Base-by-base conservation (phyloP, 192 early-diverging fungal genomes). In the Podila epigama region DNA sequence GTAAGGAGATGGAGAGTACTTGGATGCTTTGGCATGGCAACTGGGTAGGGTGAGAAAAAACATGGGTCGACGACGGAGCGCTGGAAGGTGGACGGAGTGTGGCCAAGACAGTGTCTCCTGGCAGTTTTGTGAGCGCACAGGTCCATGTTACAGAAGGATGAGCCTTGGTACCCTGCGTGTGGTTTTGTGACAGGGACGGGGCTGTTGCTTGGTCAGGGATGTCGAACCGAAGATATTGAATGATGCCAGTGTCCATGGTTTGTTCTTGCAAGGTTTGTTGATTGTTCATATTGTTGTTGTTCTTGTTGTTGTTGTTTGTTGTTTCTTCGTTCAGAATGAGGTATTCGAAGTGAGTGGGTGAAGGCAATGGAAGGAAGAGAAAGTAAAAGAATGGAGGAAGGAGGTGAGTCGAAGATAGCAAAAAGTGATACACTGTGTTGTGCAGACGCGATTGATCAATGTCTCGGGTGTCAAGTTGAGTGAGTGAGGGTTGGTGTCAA, bases 71-170 rank as follows among this genome's bases (percentile, higher is more conserved):
- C 44, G 44, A 22, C 20, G 11, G 5, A 48, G 42, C 22, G 10
- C 2, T 15, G 20, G 25, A 20, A 2, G 60, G 29, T 6, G 65
- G 56, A 1, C 28, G 34, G 0, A 75, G 51, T 1, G 53, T 33
- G 0, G 29, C 71, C 16, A 64, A 51, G 22, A 75, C 9, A 2
- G 60, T 75, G 5, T 65, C 20, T 9, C 67, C 71, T 31, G 57
- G 64, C 6, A 67, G 48, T 29, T 67, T 67, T 0, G 71, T 67
- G 2, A 75, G 71, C 29, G 61, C 59, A 41, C 71, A 75, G 15
- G 31, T 44, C 71, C 71, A 75, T 5, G 0, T 7, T 1, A 8
- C 44, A 22, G 16, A 9, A 18, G 20, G 25, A 20, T 48, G 7
- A 22, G 41, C 16, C 9, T 20, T 20, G 25, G 20, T n/a, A n/a